Percentiles rank a stretch among this genome's conserved stretches.
These are phyloP conservation scores for Fragosphaeria purpurea DNA, from an alignment of 2,329 filamentous ascomycete genomes.

Conservation along the genomic window DNA sequence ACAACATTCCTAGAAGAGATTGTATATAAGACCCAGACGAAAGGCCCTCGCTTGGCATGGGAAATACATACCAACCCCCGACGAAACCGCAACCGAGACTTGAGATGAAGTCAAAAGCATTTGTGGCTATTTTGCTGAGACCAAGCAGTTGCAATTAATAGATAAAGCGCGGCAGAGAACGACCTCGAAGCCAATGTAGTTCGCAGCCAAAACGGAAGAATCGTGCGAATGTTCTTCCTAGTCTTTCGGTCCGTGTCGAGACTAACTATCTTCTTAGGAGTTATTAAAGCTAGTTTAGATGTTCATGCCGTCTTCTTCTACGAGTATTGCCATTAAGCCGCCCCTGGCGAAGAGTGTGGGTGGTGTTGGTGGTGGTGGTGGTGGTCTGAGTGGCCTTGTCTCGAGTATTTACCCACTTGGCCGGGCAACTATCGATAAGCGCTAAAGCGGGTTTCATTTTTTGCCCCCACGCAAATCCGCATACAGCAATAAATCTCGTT, in stretches of 20 bases:
- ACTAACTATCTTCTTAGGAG: no score
- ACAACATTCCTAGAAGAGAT: no score
- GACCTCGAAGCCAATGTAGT: no score
- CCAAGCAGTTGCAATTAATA: no score
- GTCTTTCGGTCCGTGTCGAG: no score
- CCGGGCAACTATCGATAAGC: constrained; percentile 17
- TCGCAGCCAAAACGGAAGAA: no score
- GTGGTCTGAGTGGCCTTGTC: constrained; percentile 1
- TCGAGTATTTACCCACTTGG: constrained; percentile 9
- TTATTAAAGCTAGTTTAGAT: background rate
- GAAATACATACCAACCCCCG: constrained; percentile 45
- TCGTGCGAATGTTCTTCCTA: no score
- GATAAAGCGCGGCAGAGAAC: no score
- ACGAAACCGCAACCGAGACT: constrained; percentile 58
- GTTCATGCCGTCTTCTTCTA: background rate
- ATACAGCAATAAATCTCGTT: background rate
- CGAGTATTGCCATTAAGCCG: no score
- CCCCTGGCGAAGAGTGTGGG: background rate
- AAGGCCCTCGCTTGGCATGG: background rate
- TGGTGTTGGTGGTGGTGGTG: background rate
- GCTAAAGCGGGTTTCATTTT: background rate
- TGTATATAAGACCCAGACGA: no score
- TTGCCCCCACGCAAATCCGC: background rate
- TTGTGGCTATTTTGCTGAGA: background rate
- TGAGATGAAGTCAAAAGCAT: constrained; percentile 60